Evolutionary conservation across 495 filamentous ascomycete genomes (phyloP), one percentile per base, ranked within the genome.

Genomic region (Pyrenula massariospora): DNA sequence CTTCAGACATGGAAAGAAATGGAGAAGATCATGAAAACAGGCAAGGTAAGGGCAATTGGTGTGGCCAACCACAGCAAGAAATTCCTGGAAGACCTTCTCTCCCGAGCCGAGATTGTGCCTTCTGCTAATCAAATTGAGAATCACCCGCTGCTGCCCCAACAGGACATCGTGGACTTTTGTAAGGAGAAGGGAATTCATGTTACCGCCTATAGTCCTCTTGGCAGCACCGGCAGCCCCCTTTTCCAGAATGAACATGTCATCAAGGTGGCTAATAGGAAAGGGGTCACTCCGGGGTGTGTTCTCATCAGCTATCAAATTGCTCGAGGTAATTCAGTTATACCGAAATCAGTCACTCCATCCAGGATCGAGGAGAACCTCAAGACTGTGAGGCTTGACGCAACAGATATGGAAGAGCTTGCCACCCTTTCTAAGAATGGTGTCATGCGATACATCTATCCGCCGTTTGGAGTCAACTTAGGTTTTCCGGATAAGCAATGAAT

Each of bases 271-370:
- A 72, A 82, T 69, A 89, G 90, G 70, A 73, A 91, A 59, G 75
- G 75, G 5, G 91, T 87, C 75, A 84, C 80, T 8, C 74, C 82
- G 52, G 85, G 87, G 1, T 91, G 95, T 73, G 74, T 96, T 10
- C 66, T 96, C 58, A 54, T 96, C 10, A 75, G 88, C 53, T 96
- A 91, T 85, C 90, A 91, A 87, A 64, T 70, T 96, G 68, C 88
- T 95, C 65, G 92, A 79, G 77, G 80, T 79, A 21, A 80, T 76
- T 23, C 72, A 74, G 3, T 80, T 83, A 63, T 84, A 54, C 80
- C 81, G 10, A 84, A 85, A 70, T 81, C 77, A 63, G 76, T 82
- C 12, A 84, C 79, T 1, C 72, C 77, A 1, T 69, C 68, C 8
- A 67, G 82, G 24, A 84, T 84, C 54, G 72, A 76, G 60, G 85